Base-by-base conservation (phyloP, 768 basidiomycete species). In the Boletus sp. region DNA sequence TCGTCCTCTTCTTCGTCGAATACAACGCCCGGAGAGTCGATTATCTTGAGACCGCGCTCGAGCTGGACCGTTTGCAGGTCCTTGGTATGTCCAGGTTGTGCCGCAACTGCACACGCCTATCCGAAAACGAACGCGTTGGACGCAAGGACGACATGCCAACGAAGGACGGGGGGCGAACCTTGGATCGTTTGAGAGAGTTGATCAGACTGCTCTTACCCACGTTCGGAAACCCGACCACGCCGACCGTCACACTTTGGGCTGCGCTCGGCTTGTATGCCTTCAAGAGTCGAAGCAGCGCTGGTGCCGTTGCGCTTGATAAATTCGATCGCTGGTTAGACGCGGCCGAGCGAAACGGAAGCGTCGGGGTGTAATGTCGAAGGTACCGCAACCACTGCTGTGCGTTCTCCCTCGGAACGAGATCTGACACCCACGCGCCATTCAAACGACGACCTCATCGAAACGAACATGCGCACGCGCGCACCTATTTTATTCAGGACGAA, bases 401-500 rank as follows among this genome's bases (percentile, higher is more conserved):
- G 63, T 96, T 96, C 14, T 85, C 82, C 47, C 85, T 80, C 5
- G 96, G 93, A 11, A 98, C 87, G 18, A 99, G 83, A 71, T 98
- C 95, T 97, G 2, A 7, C 14, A 35, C 37, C 3, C 48, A 46
- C 2, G 10, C 20, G 14, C 12, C n/a, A 63, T 36, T 50, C 9
- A 18, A 15, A 14, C 5, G 45, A 50, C 24, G 24, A 2, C 44
- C 2, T 3, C 18, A 8, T 30, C 20, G 45, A 53, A 49, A 39
- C 32, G 17, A 36, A 39, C 33, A 45, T 29, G 42, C 12, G 33
- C 2, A 10, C 1, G 12, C 51, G n/a, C 86, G 55, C 58, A 94
- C 96, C 96, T 56, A 97, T 90, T 76, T 99, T 98, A 73, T 98
- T 98, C n/a, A 99, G 71, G 3, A 98, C 92, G 52, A 94, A 92